Conservation (phyloP, 768 basidiomycete genomes). For the Sporobolomyces phaffii region DNA sequence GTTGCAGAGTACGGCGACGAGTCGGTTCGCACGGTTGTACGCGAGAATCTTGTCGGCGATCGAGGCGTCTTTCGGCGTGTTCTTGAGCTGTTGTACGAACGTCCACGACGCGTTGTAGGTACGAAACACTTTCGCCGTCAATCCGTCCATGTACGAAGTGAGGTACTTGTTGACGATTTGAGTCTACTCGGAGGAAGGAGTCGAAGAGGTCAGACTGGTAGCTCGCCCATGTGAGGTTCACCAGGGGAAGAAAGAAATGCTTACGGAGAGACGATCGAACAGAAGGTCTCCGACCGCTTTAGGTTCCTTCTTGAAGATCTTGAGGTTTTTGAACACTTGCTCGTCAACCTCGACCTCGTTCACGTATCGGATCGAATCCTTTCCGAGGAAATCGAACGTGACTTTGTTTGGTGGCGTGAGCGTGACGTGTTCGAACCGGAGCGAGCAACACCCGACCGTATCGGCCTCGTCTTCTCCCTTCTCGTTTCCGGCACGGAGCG, state of each 20-base stretch:
- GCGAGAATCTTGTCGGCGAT: conserved; percentile 94
- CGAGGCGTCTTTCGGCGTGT: conserved; percentile 62
- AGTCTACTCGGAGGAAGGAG: conserved; percentile 54
- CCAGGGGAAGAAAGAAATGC: conserved; percentile 42
- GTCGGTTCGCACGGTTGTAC: conserved; percentile 93
- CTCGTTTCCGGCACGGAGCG: conserved; percentile 97
- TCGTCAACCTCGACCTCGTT: conserved; percentile 81
- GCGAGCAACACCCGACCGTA: conserved; percentile 96
- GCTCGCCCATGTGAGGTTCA: not conserved
- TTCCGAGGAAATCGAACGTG: conserved; percentile 95
- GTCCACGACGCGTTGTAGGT: conserved; percentile 97
- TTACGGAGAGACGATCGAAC: conserved; percentile 90
- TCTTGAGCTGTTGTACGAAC: conserved; percentile 83
- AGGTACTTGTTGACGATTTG: conserved; percentile 83
- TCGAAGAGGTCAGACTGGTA: no score
- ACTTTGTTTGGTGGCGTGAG: conserved; percentile 78
- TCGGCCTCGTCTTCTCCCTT: conserved; percentile 99
- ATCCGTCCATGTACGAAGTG: conserved; percentile 86
- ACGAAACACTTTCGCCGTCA: conserved; percentile 99
- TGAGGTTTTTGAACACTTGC: conserved; percentile 96
- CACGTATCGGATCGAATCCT: conserved; percentile 97
- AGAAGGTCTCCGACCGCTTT: conserved; percentile 80
- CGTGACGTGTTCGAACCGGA: conserved; percentile 94
- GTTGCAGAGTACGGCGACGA: conserved; percentile 97
- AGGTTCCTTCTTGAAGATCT: conserved; percentile 82